Conservation (phyloP, 306 rosid species). For the Pueraria montana region DNA sequence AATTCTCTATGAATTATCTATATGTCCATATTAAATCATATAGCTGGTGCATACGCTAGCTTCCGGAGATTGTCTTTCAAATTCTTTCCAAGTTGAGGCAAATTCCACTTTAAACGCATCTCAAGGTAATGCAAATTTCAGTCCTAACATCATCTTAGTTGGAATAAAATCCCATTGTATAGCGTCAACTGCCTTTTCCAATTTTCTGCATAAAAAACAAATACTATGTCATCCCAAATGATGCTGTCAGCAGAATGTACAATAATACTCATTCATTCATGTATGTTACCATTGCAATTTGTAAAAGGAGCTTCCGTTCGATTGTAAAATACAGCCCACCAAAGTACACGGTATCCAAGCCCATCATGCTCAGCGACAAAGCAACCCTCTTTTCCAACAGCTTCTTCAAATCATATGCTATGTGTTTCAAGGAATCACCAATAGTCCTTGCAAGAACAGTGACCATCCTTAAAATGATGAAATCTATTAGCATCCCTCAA, state of each 20-base stretch:
- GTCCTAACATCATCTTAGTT: background rate
- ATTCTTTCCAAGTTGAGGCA: background rate
- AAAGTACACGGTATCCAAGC: slow-evolving; percentile 61
- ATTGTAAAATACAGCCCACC: slow-evolving; percentile 68
- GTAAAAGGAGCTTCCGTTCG: slow-evolving; percentile 65
- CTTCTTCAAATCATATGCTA: slow-evolving; percentile 24
- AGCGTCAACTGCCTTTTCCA: too few relatives aligned
- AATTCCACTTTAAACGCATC: slow-evolving; percentile 14
- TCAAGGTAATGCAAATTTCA: background rate
- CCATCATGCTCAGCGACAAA: slow-evolving; percentile 64
- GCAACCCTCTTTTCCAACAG: slow-evolving; percentile 58
- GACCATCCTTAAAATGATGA: slow-evolving; percentile 80
- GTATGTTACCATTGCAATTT: slow-evolving; percentile 23
- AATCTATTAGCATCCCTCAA: slow-evolving; percentile 82
- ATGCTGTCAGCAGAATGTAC: slow-evolving; percentile 16
- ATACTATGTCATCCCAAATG: background rate
- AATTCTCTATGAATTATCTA: slow-evolving; percentile 14
- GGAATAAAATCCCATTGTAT: background rate
- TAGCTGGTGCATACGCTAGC: background rate
- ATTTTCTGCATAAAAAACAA: too few relatives aligned
- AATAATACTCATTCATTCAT: background rate
- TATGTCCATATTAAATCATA: background rate
- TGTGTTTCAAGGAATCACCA: slow-evolving; percentile 59
- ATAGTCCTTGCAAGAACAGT: slow-evolving; percentile 78
- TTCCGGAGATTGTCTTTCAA: background rate